Conservation (phyloP, 352 stramenopile species). For the Globisporangium lucens region DNA sequence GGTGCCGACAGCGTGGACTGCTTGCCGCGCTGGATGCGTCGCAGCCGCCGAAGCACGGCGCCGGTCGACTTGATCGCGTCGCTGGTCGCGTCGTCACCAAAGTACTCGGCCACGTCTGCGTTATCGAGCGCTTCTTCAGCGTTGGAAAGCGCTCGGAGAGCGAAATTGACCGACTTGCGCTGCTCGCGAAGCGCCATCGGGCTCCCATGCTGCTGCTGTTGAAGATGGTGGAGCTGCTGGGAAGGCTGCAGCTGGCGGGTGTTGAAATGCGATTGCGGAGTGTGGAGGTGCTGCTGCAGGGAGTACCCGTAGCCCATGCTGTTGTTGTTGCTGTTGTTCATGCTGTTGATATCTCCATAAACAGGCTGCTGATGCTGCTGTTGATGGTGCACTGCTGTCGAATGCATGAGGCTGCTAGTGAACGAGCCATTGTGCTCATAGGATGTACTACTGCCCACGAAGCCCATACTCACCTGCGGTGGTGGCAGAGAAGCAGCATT, state of each 20-base stretch:
- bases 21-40: slow-evolving; percentile 40
- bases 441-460: not conserved
- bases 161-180: slow-evolving; percentile 29
- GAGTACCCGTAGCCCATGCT: not conserved
- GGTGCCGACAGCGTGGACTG: slow-evolving; percentile 25
- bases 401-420: slow-evolving; percentile 5
- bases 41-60: slow-evolving; percentile 27
- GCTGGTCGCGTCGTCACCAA: slow-evolving; percentile 25
- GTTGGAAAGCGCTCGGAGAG: slow-evolving; percentile 28
- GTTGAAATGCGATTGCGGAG: slow-evolving; percentile 14
- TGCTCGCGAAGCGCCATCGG: slow-evolving; percentile 17
- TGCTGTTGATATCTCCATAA: slow-evolving; percentile 1
- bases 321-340: not conserved
- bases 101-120: slow-evolving; percentile 32
- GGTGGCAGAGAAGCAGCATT: not conserved
- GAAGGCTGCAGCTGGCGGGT: slow-evolving; percentile 8
- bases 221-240: slow-evolving; percentile 3
- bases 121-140: slow-evolving; percentile 43
- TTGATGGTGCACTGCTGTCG: not conserved
- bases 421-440: slow-evolving; percentile 3
- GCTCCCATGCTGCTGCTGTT: slow-evolving; percentile 3
- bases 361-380: not conserved
- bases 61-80: slow-evolving; percentile 25
- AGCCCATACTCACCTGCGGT: not conserved
- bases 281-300: not conserved